Conservation (phyloP, 2,329 filamentous ascomycete genomes). For the Aspergillus quadrilineatus region DNA sequence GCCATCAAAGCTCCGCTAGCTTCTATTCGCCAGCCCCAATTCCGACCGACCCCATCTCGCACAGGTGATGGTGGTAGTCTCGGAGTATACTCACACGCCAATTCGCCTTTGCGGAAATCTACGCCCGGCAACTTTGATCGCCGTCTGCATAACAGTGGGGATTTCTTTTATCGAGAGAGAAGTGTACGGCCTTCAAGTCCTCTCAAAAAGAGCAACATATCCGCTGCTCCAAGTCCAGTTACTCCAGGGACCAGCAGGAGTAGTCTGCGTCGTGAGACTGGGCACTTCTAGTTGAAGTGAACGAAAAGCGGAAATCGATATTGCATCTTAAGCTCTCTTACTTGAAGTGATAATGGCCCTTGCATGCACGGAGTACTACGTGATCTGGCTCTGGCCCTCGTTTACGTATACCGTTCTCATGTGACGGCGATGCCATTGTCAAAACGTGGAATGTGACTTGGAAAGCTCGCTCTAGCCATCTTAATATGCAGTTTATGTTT, state of each 20-base stretch:
- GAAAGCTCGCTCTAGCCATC: constrained; percentile 15
- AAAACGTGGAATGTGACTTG: constrained; percentile 19
- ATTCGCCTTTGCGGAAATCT: constrained; percentile 80
- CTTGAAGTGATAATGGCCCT: constrained; percentile 5
- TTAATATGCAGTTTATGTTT: constrained; percentile 9
- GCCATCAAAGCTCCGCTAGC: constrained; percentile 41
- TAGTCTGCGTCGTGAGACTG: constrained; percentile 34
- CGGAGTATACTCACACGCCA: constrained; percentile 75
- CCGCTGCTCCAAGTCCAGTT: constrained; percentile 34
- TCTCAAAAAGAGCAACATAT: constrained; percentile 45
- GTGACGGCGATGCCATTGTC: neutral
- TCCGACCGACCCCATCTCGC: constrained; percentile 44
- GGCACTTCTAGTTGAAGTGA: constrained; percentile 24
- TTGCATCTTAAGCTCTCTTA: neutral
- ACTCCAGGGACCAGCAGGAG: constrained; percentile 36
- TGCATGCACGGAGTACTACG: constrained; percentile 5
- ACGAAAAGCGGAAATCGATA: constrained; percentile 4
- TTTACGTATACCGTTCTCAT: constrained; percentile 8
- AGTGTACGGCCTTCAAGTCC: constrained; percentile 41
- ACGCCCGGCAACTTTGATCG: constrained; percentile 57
- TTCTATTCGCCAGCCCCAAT: constrained; percentile 56
- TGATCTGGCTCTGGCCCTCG: neutral
- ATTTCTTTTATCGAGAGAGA: constrained; percentile 37
- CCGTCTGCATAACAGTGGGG: constrained; percentile 40
- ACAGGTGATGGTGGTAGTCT: constrained; percentile 71